Base-by-base conservation (phyloP, 176 grass and related monocot species). In the Musa beccarii region DNA sequence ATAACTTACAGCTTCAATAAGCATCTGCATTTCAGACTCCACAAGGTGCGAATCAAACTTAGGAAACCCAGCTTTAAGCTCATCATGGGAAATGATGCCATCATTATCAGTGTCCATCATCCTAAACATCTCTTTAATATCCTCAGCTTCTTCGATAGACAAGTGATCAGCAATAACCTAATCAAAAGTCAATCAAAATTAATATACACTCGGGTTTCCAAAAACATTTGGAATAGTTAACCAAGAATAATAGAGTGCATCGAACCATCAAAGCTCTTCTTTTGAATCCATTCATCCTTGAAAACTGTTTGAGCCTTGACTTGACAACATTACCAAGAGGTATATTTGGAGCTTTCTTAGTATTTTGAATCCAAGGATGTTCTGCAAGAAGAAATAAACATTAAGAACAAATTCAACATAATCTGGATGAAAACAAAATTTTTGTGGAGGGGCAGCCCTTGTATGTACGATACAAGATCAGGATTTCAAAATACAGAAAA, bases 211-310 rank as follows among this genome's bases (percentile, higher is more conserved):
- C 1, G 22, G 16, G 65, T 76, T 76, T 53, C 10, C 53, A 51
- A 75, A 2, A 75, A 53, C 43, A 75, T 51, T 68, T 26, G 65
- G 63, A 22, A 21, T 68, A 24, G 20, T 69, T 68, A 51, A 75
- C 19, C 25, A 51, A 71, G 66, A 66, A 59, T 43, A 49, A 79
- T 57, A 53, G 17, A 25, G 17, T 78, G 17, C 50, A 62, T 83
- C 83, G 71, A 50, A 93, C 93, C 81, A 90, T 87, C 79, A 97
- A 83, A 73, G 93, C 94, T 84, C 94, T 98, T 80, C 94, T 93
- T 87, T 98, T 98, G 82, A 98, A 98, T 87, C 90, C 83, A 79
- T 98, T 98, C 94, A 98, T 98, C 66, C 94, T 89, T 73, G 90
- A 98, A 85, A 98, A 93, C 69, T 98, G 94, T 85, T 98, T 93